phyloP scores from a whole-genome alignment of 805 yeast species.

The fission yeast (Schizosaccharomyces pombe) region DNA sequence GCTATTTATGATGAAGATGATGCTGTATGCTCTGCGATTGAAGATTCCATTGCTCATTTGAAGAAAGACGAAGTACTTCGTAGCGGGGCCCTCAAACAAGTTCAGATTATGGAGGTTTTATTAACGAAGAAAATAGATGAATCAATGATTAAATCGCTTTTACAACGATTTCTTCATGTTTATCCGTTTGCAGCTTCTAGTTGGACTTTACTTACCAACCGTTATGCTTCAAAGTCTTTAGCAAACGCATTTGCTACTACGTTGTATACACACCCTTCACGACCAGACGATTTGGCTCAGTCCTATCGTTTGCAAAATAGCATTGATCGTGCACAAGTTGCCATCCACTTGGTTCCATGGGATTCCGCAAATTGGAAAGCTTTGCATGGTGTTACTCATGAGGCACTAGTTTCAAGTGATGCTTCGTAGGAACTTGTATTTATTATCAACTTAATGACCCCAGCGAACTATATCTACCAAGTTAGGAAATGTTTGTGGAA shows the following conservation, averaged over 20 bases:
- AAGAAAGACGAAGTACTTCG: background rate
- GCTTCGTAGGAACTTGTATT: too few relatives aligned
- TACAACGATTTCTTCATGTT: background rate
- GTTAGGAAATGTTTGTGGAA: too few relatives aligned
- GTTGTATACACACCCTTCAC: background rate
- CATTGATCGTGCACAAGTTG: background rate
- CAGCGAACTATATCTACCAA: too few relatives aligned
- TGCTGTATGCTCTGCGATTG: conserved; percentile 35
- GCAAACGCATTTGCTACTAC: background rate
- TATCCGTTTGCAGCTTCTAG: background rate
- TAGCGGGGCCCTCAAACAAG: background rate
- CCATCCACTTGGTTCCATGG: background rate
- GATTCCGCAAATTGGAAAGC: background rate
- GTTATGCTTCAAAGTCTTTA: background rate
- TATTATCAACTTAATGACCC: too few relatives aligned
- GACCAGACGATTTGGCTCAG: background rate
- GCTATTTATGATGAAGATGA: conserved; percentile 36
- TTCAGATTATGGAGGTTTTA: background rate
- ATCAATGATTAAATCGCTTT: background rate
- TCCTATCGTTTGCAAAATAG: background rate
- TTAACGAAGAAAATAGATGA: background rate
- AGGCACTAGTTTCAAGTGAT: too few relatives aligned
- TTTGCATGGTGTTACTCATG: too few relatives aligned
- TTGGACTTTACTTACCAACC: background rate
- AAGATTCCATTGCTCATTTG: conserved; percentile 14